Conservation (phyloP, 1,139 yeast species). For the Wickerhamomyces sp. region DNA sequence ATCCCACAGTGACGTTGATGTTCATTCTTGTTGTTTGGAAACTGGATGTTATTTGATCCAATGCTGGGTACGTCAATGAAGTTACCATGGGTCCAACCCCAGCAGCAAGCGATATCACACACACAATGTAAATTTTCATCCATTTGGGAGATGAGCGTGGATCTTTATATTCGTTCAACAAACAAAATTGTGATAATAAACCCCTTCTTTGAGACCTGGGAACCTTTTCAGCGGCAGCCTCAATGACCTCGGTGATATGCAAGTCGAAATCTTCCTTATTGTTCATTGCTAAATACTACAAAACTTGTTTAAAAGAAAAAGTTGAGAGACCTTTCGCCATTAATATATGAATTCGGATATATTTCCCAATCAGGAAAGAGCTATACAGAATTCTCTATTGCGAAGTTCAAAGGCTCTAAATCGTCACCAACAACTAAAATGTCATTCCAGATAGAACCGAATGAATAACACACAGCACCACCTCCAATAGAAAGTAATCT, state of each 20-base stretch:
- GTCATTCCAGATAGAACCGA: conserved; percentile 66
- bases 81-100: conserved; percentile 92
- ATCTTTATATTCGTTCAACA: conserved; percentile 70
- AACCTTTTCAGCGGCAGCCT: no score
- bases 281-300: not conserved
- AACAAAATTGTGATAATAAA: conserved; percentile 42
- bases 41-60: conserved; percentile 51
- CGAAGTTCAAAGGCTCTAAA: not conserved
- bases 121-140: conserved; percentile 51
- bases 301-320: not conserved
- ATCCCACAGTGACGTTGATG: conserved; percentile 80
- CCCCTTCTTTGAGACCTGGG: conserved; percentile 38
- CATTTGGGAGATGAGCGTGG: conserved; percentile 56
- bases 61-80: conserved; percentile 76
- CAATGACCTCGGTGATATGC: no score
- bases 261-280: not conserved
- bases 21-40: conserved; percentile 53
- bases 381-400: not conserved
- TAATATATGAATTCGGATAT: not conserved
- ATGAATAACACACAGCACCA: conserved; percentile 82
- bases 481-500: conserved; percentile 50
- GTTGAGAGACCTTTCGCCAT: not conserved
- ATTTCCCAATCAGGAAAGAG: not conserved
- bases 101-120: conserved; percentile 69
- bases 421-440: conserved; percentile 15